These are phyloP conservation scores for Hypoxylon crocopeplum DNA, from an alignment of 495 filamentous ascomycete genomes.

Conservation along the genomic window DNA sequence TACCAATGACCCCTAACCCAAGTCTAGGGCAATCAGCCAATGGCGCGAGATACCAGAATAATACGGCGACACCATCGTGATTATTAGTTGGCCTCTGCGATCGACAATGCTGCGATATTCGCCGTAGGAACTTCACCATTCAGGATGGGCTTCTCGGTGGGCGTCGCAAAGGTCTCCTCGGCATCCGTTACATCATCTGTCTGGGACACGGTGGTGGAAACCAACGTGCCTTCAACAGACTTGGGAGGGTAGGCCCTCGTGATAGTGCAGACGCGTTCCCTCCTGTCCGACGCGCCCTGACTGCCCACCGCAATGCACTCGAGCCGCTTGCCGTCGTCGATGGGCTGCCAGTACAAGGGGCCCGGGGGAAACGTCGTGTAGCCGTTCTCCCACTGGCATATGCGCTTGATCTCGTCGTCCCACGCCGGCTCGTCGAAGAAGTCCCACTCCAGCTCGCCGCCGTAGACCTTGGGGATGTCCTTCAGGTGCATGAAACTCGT, in stretches of 20 bases:
- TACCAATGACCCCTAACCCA: not conserved
- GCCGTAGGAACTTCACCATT: constrained; percentile 29
- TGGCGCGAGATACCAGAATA: too few species aligned
- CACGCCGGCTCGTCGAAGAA: constrained; percentile 75
- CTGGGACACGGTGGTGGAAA: constrained; percentile 21
- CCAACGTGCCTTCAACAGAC: constrained; percentile 15
- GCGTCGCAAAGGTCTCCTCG: constrained; percentile 18
- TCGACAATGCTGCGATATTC: constrained; percentile 19
- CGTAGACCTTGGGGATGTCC: constrained; percentile 84
- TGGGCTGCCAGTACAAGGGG: constrained; percentile 55
- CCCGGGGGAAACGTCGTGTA: constrained; percentile 54
- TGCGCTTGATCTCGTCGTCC: constrained; percentile 49
- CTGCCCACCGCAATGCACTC: constrained; percentile 56
- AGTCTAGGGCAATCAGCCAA: too few species aligned
- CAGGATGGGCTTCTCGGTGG: constrained; percentile 14
- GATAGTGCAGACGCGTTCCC: constrained; percentile 52
- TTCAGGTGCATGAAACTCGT: constrained; percentile 78
- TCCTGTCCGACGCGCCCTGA: constrained; percentile 42
- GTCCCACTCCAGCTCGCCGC: constrained; percentile 80
- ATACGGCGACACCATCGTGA: not conserved
- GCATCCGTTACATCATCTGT: constrained; percentile 26
- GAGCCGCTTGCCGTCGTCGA: constrained; percentile 48
- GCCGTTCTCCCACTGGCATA: constrained; percentile 52
- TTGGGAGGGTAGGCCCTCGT: constrained; percentile 43
- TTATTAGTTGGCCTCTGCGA: constrained; percentile 9